phyloP scores from a whole-genome alignment of 2,329 filamentous ascomycete species.

The Talaromyces sp. region DNA sequence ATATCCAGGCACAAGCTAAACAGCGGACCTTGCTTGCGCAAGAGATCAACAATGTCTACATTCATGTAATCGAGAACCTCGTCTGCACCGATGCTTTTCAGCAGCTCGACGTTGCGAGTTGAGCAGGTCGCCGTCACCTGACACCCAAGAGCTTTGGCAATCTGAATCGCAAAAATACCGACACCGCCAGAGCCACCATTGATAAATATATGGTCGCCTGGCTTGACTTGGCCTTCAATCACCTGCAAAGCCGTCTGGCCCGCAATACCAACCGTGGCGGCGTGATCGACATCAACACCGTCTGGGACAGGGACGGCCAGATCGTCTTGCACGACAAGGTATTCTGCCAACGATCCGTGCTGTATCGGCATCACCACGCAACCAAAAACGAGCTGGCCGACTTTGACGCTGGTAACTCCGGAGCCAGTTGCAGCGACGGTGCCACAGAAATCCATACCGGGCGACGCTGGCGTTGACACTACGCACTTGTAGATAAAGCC shows the following conservation, averaged over 20 bases:
- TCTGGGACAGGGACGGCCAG: conserved; percentile 38
- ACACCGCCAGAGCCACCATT: conserved; percentile 61
- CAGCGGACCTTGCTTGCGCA: conserved; percentile 44
- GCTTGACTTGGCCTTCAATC: conserved; percentile 42
- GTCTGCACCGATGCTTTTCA: conserved; percentile 56
- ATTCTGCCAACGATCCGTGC: conserved; percentile 43
- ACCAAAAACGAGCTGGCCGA: conserved; percentile 46
- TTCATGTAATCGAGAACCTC: conserved; percentile 58
- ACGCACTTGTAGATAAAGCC: conserved; percentile 35
- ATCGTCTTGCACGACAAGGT: conserved; percentile 28
- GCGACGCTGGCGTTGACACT: conserved; percentile 41
- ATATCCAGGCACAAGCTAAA: conserved; percentile 56
- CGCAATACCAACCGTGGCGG: conserved; percentile 41
- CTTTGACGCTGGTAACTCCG: conserved; percentile 13
- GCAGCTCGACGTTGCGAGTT: conserved; percentile 51
- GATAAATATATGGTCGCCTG: conserved; percentile 56
- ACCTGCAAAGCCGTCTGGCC: conserved; percentile 46
- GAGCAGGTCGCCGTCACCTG: conserved; percentile 58
- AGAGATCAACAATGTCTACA: conserved; percentile 40
- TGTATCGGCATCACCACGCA: conserved; percentile 21
- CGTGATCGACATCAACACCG: conserved; percentile 37
- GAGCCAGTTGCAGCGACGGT: conserved; percentile 34
- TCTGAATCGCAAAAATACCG: conserved; percentile 57
- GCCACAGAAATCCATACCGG: conserved; percentile 48
- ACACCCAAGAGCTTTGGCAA: conserved; percentile 57